phyloP scores from a whole-genome alignment of 805 yeast genomes.

The Metschnikowia shivogae region DNA sequence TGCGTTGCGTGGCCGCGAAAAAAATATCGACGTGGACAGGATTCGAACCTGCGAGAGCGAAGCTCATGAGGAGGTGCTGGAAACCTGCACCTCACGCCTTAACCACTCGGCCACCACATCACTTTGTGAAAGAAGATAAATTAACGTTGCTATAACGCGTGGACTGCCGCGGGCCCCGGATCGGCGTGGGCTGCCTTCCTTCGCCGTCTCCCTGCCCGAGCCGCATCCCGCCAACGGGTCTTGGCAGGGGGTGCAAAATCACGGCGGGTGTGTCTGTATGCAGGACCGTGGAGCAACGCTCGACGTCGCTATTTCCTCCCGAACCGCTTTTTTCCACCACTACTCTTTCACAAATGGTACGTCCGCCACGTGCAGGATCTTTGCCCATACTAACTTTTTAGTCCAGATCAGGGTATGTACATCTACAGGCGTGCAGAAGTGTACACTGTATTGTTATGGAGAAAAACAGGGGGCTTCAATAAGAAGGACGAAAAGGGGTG shows the following conservation, averaged over 20 bases:
- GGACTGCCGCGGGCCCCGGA: too few species aligned
- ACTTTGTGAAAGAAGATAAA: neutral
- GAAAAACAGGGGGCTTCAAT: too few species aligned
- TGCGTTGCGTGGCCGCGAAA: conserved; percentile 3
- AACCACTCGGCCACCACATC: conserved; percentile 27
- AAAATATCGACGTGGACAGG: conserved; percentile 23
- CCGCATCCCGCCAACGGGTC: too few species aligned
- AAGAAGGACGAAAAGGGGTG: too few species aligned
- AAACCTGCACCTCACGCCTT: conserved; percentile 25
- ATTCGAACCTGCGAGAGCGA: conserved; percentile 26
- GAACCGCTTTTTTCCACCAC: conserved; percentile 3
- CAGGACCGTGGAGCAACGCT: neutral
- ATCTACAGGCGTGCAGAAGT: too few species aligned
- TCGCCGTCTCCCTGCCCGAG: neutral
- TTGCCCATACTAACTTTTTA: conserved; percentile 8
- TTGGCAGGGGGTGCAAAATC: too few species aligned
- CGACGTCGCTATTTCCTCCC: conserved; percentile 1
- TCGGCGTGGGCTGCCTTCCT: too few species aligned
- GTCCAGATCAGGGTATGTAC: conserved; percentile 26
- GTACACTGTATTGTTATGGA: too few species aligned
- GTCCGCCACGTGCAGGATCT: conserved; percentile 1
- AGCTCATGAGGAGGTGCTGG: conserved; percentile 24
- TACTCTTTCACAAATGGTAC: conserved; percentile 9
- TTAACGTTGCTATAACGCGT: neutral
- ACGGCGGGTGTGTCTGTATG: neutral